A percentile compares a stretch with the other conserved stretches of the same genome.
Conservation (phyloP, 306 rosid species). For the Cicer pinnatifidum region DNA sequence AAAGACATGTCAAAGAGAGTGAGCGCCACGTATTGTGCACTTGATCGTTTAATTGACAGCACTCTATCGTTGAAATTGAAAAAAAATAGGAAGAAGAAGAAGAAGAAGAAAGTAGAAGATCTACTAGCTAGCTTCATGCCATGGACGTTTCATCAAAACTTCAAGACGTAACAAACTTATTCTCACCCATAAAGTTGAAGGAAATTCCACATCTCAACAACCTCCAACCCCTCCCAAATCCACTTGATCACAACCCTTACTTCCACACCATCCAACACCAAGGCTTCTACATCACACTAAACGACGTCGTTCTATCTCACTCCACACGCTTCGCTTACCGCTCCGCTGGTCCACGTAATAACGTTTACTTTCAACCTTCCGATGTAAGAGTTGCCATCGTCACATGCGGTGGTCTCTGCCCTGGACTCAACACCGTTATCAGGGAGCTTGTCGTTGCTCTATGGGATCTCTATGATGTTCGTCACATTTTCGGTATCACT, state of each 20-base stretch:
- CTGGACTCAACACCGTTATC: constrained; percentile 82
- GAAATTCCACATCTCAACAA: constrained; percentile 10
- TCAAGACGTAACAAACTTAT: background rate
- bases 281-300: constrained; percentile 29
- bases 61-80: too few species aligned
- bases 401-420: constrained; percentile 54
- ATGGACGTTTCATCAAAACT: background rate
- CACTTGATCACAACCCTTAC: constrained; percentile 40
- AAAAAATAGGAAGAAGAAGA: too few species aligned
- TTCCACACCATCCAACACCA: constrained; percentile 25
- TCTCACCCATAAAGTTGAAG: constrained; percentile 43
- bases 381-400: constrained; percentile 63
- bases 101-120: too few species aligned
- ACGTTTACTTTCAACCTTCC: constrained; percentile 34
- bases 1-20: too few species aligned
- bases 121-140: background rate
- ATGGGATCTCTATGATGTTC: constrained; percentile 79
- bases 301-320: constrained; percentile 40
- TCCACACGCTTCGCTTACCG: constrained; percentile 37
- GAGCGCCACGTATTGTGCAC: too few species aligned
- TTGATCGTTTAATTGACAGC: too few species aligned
- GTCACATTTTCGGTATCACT: constrained; percentile 65
- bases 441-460: constrained; percentile 63
- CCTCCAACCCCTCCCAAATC: constrained; percentile 34
- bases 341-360: constrained; percentile 46